Percentiles rank a stretch among this genome's conserved stretches.
phyloP scores from a whole-genome alignment of 1,139 yeast species.

The Geotrichum bryndzae region DNA sequence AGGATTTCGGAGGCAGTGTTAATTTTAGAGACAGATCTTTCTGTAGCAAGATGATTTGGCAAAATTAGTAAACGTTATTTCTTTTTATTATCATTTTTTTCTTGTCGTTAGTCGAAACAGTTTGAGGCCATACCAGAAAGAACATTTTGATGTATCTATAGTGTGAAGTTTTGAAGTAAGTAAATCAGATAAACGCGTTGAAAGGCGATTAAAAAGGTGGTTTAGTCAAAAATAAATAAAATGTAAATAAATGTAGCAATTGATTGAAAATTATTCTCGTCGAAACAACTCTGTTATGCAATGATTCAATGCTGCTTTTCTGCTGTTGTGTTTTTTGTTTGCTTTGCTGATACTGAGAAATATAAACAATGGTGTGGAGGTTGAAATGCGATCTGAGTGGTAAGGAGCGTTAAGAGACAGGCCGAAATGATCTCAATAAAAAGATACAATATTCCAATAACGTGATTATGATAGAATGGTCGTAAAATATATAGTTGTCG shows the following conservation, averaged over 20 bases:
- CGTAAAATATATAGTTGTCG: not conserved
- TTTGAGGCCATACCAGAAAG: not conserved
- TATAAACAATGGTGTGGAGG: not conserved
- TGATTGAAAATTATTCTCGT: not conserved
- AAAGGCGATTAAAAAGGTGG: not conserved
- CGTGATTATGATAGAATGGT: not conserved
- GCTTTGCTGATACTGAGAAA: not conserved
- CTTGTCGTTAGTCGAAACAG: not conserved
- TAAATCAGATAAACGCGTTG: not conserved
- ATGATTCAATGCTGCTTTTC: not conserved
- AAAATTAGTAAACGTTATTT: not conserved
- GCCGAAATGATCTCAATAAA: not conserved
- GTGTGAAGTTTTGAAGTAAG: not conserved
- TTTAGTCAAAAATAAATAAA: not conserved
- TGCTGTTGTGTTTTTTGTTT: too few species aligned
- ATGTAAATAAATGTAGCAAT: not conserved
- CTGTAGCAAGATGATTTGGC: conserved; percentile 9
- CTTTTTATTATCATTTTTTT: not conserved
- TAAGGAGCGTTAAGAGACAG: not conserved
- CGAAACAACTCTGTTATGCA: not conserved
- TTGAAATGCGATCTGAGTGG: not conserved
- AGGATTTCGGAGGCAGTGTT: conserved; percentile 93
- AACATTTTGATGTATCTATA: not conserved
- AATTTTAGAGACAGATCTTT: conserved; percentile 88
- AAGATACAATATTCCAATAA: not conserved